These are phyloP conservation scores for Xylaria sp. DNA, from an alignment of 2,329 filamentous ascomycete species.

Conservation along the genomic window DNA sequence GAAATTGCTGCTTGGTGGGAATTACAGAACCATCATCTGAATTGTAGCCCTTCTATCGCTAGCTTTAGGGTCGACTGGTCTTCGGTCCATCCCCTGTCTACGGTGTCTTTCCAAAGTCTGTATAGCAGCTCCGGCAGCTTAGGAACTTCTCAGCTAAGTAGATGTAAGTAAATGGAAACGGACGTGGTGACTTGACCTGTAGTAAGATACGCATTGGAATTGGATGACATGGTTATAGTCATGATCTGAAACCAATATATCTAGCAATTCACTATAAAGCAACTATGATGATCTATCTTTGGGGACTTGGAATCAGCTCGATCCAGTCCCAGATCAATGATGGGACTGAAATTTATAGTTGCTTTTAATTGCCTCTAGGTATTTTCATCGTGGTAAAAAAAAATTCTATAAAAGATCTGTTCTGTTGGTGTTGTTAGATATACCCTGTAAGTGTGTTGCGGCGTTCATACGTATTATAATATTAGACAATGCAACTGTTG, in stretches of 20 bases:
- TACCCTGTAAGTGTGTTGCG: neutral
- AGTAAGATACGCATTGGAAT: neutral
- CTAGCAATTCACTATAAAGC: neutral
- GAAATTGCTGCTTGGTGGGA: too few species aligned
- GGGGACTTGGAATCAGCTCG: neutral
- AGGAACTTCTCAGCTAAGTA: too few species aligned
- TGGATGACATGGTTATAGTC: neutral
- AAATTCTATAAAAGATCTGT: neutral
- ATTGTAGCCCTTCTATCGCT: too few species aligned
- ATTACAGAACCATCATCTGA: too few species aligned
- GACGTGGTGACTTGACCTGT: too few species aligned
- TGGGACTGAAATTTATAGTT: neutral
- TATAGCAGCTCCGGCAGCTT: too few species aligned
- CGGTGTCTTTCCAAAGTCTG: too few species aligned
- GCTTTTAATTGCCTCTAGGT: conserved; percentile 3
- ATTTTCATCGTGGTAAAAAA: neutral
- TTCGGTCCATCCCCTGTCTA: too few species aligned
- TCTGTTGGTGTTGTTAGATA: conserved; percentile 16
- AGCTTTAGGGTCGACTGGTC: too few species aligned
- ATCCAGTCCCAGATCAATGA: neutral
- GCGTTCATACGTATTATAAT: conserved; percentile 1
- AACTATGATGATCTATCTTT: neutral
- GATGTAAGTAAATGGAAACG: too few species aligned
- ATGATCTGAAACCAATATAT: neutral
- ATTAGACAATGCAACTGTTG: conserved; percentile 1